phyloP scores from a whole-genome alignment of 116 monocot species.

The Papilionanthe hybrid region DNA sequence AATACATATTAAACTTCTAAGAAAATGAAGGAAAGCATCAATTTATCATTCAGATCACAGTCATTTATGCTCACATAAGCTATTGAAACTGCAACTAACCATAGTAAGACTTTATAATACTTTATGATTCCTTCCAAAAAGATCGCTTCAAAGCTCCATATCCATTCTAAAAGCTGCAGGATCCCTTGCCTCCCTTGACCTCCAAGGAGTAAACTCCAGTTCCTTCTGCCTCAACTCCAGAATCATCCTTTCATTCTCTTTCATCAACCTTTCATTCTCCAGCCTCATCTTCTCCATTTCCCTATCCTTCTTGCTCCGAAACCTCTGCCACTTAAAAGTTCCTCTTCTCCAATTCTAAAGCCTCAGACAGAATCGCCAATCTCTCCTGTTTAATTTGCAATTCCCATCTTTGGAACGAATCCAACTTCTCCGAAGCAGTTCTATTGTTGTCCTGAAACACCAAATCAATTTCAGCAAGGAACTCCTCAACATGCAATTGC shows the following conservation, averaged over 20 bases:
- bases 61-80: neutral
- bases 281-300: slow-evolving; percentile 65
- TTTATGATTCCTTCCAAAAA: neutral
- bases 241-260: slow-evolving; percentile 62
- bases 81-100: neutral
- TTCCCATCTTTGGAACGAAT: slow-evolving; percentile 39
- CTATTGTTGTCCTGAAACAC: slow-evolving; percentile 20
- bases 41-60: neutral
- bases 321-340: slow-evolving; percentile 75
- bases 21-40: neutral
- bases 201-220: slow-evolving; percentile 23
- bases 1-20: neutral
- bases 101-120: neutral
- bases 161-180: neutral
- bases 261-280: slow-evolving; percentile 57
- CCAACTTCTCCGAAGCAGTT: slow-evolving; percentile 14
- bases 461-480: slow-evolving; percentile 33
- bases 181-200: neutral
- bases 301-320: slow-evolving; percentile 66
- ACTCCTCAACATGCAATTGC: slow-evolving; percentile 9
- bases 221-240: slow-evolving; percentile 58
- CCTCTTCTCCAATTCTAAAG: slow-evolving; percentile 54
- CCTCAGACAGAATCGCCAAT: slow-evolving; percentile 35
- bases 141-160: neutral
- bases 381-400: slow-evolving; percentile 50